phyloP scores from a whole-genome alignment of 257 asterid genomes.

The Ilex aquifolium region DNA sequence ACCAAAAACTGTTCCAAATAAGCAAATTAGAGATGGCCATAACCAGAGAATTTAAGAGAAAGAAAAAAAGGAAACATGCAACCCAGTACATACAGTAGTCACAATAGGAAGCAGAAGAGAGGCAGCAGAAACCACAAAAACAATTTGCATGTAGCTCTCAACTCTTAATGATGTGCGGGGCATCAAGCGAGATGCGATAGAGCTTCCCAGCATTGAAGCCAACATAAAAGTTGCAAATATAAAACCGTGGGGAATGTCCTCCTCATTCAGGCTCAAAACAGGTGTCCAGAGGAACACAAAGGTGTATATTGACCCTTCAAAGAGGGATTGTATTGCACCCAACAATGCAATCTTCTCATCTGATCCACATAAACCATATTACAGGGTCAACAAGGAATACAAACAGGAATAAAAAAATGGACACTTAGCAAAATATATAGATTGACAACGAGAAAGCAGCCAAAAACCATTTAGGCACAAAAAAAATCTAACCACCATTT shows the following conservation, averaged over 20 bases:
- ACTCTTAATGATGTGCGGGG: conserved; percentile 66
- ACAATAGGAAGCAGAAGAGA: conserved; percentile 75
- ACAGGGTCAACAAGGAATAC: too few species aligned
- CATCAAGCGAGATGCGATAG: conserved; percentile 87
- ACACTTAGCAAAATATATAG: background rate
- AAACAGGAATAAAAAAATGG: conserved; percentile 17
- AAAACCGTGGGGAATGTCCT: conserved; percentile 94
- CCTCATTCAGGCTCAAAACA: conserved; percentile 90
- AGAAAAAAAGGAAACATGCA: conserved; percentile 4
- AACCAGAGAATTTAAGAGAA: background rate
- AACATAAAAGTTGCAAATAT: conserved; percentile 94
- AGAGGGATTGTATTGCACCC: conserved; percentile 95
- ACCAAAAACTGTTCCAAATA: conserved; percentile 52
- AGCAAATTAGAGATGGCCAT: conserved; percentile 19
- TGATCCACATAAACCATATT: conserved; percentile 24
- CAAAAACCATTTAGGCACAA: background rate
- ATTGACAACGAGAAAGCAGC: background rate
- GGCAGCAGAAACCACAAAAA: conserved; percentile 79
- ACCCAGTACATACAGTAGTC: conserved; percentile 48
- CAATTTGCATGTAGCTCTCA: conserved; percentile 95
- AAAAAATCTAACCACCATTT: background rate
- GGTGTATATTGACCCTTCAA: conserved; percentile 98
- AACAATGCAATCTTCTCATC: conserved; percentile 96
- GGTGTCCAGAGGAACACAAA: conserved; percentile 99
- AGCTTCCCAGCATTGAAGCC: conserved; percentile 98